phyloP scores from a whole-genome alignment of 768 basidiomycete species.

The Crepidotus variabilis region DNA sequence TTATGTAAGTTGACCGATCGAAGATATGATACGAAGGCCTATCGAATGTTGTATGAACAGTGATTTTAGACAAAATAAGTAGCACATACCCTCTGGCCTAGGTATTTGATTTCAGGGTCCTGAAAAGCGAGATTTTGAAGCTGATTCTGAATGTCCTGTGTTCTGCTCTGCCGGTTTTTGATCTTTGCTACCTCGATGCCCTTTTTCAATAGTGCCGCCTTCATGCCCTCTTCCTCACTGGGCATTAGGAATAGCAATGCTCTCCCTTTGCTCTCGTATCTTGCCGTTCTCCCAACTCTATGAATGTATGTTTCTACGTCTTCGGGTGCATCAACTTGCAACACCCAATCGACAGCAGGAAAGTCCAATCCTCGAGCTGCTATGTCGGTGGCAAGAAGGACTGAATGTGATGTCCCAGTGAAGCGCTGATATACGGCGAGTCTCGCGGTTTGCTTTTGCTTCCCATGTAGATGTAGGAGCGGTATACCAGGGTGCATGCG shows the following conservation, averaged over 20 bases:
- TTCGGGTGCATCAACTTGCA: slow-evolving; percentile 95
- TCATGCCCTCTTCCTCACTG: slow-evolving; percentile 93
- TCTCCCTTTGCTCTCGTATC: slow-evolving; percentile 89
- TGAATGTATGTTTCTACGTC: slow-evolving; percentile 98
- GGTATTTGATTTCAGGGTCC: slow-evolving; percentile 95
- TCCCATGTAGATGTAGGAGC: slow-evolving; percentile 92
- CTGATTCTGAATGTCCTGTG: slow-evolving; percentile 78
- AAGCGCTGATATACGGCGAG: slow-evolving; percentile 83
- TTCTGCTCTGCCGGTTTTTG: slow-evolving; percentile 87
- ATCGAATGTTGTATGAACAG: slow-evolving; percentile 2
- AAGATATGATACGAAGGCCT: slow-evolving; percentile 96
- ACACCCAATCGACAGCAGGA: slow-evolving; percentile 93
- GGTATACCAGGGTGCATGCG: slow-evolving; percentile 93
- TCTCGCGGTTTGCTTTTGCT: slow-evolving; percentile 92
- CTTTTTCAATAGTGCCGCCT: slow-evolving; percentile 64
- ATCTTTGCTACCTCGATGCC: slow-evolving; percentile 71
- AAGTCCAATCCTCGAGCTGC: slow-evolving; percentile 97
- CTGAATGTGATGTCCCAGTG: slow-evolving; percentile 73
- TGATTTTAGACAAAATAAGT: background rate
- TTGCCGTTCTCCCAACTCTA: slow-evolving; percentile 91
- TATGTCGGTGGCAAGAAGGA: slow-evolving; percentile 94
- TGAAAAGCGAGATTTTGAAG: slow-evolving; percentile 92
- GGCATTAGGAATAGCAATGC: slow-evolving; percentile 80
- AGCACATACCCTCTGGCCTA: slow-evolving; percentile 82
- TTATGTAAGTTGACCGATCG: slow-evolving; percentile 91